Base-by-base conservation (phyloP, 2,329 filamentous ascomycete genomes). In the Colletotrichum lentis region DNA sequence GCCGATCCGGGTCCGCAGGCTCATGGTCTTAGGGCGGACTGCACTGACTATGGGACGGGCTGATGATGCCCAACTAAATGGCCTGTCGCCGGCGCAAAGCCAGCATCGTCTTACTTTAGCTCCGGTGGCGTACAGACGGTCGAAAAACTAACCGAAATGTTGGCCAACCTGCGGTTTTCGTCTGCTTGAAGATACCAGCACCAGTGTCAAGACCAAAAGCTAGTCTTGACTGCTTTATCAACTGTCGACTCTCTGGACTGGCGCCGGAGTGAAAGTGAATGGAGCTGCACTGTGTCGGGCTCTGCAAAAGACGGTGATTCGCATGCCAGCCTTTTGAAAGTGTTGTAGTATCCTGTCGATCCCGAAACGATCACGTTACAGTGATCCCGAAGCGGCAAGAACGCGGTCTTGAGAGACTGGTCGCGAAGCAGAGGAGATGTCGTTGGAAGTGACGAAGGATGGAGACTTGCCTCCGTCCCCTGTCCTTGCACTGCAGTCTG, bases 121-220 rank as follows among this genome's bases (percentile, higher is more conserved):
- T 18, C 22, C 20, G 43, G 39, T 62, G 58, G 50, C 58, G 52
- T 56, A 11, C 31, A 37, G 37, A 52, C 64, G 58, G 62, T 66
- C 44, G 44, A 7, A 56, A 76, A 75, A 2, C 83, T 78, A 60
- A 81, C 82, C 1, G 72, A 73, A 7, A 31, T 31, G 8, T 37
- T 76, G 75, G 63, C 69, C 79, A 5, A 76, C 78, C 67, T 69
- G 70, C 27, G 27, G 27, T 7, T 31, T 10, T 8, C 27, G 24
- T 70, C 74, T 11, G 71, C 73, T 3, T 77, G 77, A 6, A 74
- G 73, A 64, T 31, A 62, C 75, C 55, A 76, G 71, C 67, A 80
- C 31, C 31, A 35, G 7, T 35, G 31, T 35, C 31, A 35, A 35
- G 31, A 10, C 31, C 31, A 35, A 35, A 35, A 35, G 31, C 31